phyloP scores from a whole-genome alignment of 2,329 filamentous ascomycete genomes.

The Pseudogymnoascus sp. region DNA sequence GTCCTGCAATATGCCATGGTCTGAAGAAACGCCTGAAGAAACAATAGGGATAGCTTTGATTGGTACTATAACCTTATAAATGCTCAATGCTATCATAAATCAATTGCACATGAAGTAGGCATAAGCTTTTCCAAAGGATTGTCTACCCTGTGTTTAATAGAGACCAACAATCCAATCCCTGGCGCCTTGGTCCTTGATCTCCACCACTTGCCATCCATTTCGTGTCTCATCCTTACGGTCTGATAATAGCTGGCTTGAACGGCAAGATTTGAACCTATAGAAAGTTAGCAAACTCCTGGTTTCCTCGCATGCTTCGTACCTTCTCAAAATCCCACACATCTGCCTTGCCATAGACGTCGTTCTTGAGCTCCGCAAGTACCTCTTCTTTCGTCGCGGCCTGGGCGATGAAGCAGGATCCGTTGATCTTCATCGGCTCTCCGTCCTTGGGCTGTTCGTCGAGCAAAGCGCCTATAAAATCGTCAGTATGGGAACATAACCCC shows the following conservation, averaged over 20 bases:
- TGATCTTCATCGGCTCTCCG: conserved; percentile 53
- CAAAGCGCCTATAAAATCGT: conserved; percentile 46
- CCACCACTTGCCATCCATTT: background rate
- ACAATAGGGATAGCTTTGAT: background rate
- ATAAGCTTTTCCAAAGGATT: background rate
- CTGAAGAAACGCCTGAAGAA: too few species aligned
- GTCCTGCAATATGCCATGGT: background rate
- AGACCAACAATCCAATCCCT: background rate
- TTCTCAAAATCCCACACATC: conserved; percentile 78
- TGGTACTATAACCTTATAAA: background rate
- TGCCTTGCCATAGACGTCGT: conserved; percentile 62
- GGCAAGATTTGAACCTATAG: conserved; percentile 11
- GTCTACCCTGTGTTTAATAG: background rate
- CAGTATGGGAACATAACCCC: background rate
- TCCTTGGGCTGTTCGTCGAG: conserved; percentile 58
- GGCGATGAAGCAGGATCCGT: conserved; percentile 63
- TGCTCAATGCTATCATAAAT: background rate
- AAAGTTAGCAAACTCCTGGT: background rate
- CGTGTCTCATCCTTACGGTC: background rate
- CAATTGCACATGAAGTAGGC: background rate
- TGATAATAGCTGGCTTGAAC: conserved; percentile 12
- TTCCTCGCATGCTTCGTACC: conserved; percentile 28
- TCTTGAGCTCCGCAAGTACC: conserved; percentile 54
- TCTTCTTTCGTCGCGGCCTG: conserved; percentile 62
- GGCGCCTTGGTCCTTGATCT: background rate